A percentile compares a stretch with the other conserved stretches of the same genome.
Evolutionary conservation across 768 basidiomycete genomes (phyloP).

Genomic region (Russula griseocarnosa): DNA sequence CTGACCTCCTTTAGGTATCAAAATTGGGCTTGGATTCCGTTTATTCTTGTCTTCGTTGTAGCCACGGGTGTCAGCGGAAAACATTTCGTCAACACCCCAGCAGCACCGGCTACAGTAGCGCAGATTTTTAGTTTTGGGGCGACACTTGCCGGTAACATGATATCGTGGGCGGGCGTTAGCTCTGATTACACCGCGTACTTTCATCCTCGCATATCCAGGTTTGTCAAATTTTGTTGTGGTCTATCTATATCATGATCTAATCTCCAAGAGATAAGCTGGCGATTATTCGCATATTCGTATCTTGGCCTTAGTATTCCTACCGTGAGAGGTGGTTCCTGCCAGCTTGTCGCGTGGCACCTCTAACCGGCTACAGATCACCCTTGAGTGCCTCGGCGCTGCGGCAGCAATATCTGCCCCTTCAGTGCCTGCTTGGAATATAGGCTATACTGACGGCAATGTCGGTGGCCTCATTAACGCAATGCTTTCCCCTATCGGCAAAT

Average conservation of each 20-base stretch:
- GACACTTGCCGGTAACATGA: constrained; percentile 69
- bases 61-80: constrained; percentile 69
- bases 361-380: constrained; percentile 33
- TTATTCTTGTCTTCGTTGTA: constrained; percentile 66
- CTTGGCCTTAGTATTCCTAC: constrained; percentile 59
- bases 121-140: constrained; percentile 62
- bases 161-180: constrained; percentile 57
- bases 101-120: constrained; percentile 50
- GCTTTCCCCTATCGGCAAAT: constrained; percentile 55
- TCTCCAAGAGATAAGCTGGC: constrained; percentile 40
- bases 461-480: constrained; percentile 63
- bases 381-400: constrained; percentile 63
- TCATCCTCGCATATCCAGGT: constrained; percentile 55
- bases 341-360: constrained; percentile 15
- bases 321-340: constrained; percentile 38
- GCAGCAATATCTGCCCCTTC: constrained; percentile 55
- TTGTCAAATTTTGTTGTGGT: constrained; percentile 12
- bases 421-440: constrained; percentile 53
- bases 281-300: constrained; percentile 64
- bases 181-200: constrained; percentile 78
- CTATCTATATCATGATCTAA: not conserved
- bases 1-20: constrained; percentile 54
- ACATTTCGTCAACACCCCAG: constrained; percentile 50
- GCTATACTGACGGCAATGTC: constrained; percentile 50
- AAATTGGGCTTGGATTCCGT: constrained; percentile 69